Conservation (phyloP, 2,329 filamentous ascomycete genomes). For the Epichloe elymi region DNA sequence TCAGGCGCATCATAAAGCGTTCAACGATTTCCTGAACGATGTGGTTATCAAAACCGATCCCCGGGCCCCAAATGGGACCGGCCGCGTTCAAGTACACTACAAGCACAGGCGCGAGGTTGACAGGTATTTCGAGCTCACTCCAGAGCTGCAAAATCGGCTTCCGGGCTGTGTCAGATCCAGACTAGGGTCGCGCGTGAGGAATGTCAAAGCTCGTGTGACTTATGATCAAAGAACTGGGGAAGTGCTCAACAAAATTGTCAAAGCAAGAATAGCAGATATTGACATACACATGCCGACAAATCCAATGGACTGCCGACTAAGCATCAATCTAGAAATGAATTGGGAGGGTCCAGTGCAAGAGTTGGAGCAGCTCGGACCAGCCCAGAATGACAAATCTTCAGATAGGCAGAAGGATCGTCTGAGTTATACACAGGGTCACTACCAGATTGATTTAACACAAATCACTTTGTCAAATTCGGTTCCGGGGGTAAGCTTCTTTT, state of each 20-base stretch:
- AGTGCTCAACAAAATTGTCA: conserved; percentile 74
- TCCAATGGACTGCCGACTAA: conserved; percentile 82
- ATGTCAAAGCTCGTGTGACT: conserved; percentile 47
- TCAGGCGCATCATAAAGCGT: conserved; percentile 63
- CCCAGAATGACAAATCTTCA: conserved; percentile 27
- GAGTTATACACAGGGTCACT: conserved; percentile 77
- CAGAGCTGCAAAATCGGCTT: conserved; percentile 43
- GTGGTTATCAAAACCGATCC: conserved; percentile 46
- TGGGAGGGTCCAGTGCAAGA: conserved; percentile 58
- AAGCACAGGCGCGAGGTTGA: conserved; percentile 73
- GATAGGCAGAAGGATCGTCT: conserved; percentile 80
- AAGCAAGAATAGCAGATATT: conserved; percentile 77
- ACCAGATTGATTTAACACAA: conserved; percentile 87
- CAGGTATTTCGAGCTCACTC: conserved; percentile 65
- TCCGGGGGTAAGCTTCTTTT: conserved; percentile 23
- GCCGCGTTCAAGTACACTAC: conserved; percentile 58
- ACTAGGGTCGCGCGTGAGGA: conserved; percentile 35
- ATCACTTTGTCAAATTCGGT: conserved; percentile 43
- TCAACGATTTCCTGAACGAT: conserved; percentile 77
- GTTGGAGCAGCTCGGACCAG: conserved; percentile 28
- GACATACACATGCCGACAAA: conserved; percentile 68
- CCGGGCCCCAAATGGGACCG: conserved; percentile 30
- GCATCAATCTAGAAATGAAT: conserved; percentile 86
- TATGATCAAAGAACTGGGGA: conserved; percentile 59
- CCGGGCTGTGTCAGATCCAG: conserved; percentile 50